Conservation (phyloP, 2,329 filamentous ascomycete species). For the Coniochaeta pulveracea region DNA sequence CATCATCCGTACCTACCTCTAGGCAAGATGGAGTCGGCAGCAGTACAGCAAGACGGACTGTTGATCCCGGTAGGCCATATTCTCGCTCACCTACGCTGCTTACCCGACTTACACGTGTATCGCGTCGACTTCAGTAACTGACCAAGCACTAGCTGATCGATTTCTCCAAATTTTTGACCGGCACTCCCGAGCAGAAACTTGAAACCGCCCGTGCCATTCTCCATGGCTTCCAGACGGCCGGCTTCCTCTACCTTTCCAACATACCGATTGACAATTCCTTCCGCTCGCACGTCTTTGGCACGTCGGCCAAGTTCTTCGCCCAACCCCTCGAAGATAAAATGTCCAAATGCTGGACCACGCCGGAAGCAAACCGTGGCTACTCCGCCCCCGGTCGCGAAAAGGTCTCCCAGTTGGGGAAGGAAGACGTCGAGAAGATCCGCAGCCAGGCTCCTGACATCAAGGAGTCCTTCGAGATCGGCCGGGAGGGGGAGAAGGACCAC, state of each 20-base stretch:
- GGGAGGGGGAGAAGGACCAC: constrained; percentile 42
- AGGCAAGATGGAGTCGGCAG: constrained; percentile 22
- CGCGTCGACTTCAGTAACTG: too few species aligned
- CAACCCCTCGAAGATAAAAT: constrained; percentile 53
- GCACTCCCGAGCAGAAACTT: constrained; percentile 46
- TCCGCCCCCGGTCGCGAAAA: constrained; percentile 61
- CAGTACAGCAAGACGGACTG: constrained; percentile 17
- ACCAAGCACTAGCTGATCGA: constrained; percentile 77
- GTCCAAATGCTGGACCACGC: constrained; percentile 57
- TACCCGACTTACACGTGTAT: not conserved
- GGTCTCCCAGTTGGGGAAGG: constrained; percentile 44
- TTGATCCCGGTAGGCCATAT: constrained; percentile 14
- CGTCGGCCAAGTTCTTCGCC: constrained; percentile 61
- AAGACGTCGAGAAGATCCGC: constrained; percentile 47
- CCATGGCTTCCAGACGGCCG: constrained; percentile 70
- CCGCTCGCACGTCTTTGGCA: constrained; percentile 50
- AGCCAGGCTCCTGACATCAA: constrained; percentile 52
- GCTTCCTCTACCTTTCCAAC: constrained; percentile 82
- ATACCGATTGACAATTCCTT: constrained; percentile 55
- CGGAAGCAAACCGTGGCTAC: constrained; percentile 65
- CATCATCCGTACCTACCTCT: too few species aligned
- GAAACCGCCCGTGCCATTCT: constrained; percentile 62
- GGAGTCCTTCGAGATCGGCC: constrained; percentile 54
- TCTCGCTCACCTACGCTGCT: not conserved
- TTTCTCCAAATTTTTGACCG: constrained; percentile 61